Percentiles rank a stretch among this genome's conserved stretches.
Conservation (phyloP, 2,329 filamentous ascomycete species). For the Curvularia hawaiiensis region DNA sequence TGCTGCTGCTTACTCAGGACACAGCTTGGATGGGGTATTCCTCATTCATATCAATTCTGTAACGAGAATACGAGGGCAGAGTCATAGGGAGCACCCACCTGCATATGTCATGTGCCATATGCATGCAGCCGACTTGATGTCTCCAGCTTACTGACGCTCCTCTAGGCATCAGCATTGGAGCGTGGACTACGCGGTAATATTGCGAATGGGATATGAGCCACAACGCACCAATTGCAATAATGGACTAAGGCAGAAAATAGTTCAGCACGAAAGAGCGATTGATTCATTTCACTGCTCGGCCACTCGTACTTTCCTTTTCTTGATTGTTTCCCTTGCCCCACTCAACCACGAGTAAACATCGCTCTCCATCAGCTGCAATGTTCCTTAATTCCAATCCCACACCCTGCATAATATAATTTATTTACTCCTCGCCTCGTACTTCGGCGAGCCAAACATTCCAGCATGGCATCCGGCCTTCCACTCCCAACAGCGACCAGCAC, state of each 20-base stretch:
- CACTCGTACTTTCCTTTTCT: not conserved
- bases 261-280: not conserved
- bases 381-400: not conserved
- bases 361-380: not conserved
- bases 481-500: not conserved
- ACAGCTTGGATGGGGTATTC: not conserved
- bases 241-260: not conserved
- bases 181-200: not conserved
- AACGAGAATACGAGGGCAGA: not conserved
- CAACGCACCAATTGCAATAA: not conserved
- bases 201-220: not conserved
- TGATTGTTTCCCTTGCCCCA: not conserved
- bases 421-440: not conserved
- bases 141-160: not conserved
- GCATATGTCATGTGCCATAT: not conserved
- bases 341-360: not conserved
- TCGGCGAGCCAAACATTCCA: not conserved
- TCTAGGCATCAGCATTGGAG: not conserved
- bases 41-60: not conserved
- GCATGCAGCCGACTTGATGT: not conserved
- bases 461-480: not conserved
- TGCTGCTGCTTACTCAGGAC: too few species aligned
- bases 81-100: not conserved
- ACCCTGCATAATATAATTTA: not conserved
- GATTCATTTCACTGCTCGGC: not conserved